Conservation (phyloP, 768 basidiomycete genomes). For the Cystobasidium onofrii region DNA sequence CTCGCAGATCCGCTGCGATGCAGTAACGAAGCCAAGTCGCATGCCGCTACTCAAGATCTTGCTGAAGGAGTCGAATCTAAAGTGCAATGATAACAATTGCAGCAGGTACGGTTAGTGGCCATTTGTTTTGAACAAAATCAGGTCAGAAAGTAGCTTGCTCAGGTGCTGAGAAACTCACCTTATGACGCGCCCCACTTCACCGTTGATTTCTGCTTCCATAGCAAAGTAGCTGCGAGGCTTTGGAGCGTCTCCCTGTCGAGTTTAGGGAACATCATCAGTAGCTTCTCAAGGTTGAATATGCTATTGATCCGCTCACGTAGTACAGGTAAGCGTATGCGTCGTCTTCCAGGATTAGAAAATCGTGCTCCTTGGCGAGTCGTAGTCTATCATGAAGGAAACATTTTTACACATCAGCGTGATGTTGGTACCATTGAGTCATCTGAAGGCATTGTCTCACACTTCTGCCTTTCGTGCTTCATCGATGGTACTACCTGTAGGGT, state of each 20-base stretch:
- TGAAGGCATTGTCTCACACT: conserved; percentile 12
- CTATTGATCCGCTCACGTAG: not conserved
- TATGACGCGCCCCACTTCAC: conserved; percentile 67
- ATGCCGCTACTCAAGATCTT: conserved; percentile 54
- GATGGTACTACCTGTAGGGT: conserved; percentile 75
- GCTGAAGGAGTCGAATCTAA: conserved; percentile 69
- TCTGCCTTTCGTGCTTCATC: conserved; percentile 59
- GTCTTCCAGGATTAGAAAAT: conserved; percentile 75
- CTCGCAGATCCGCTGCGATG: conserved; percentile 59
- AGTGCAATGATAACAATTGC: not conserved
- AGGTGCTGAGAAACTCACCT: conserved; percentile 46
- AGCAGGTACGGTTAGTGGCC: not conserved
- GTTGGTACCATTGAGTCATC: not conserved
- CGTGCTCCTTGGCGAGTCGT: conserved; percentile 60
- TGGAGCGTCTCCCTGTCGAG: not conserved
- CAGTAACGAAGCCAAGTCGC: conserved; percentile 71
- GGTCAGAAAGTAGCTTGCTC: not conserved
- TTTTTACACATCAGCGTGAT: not conserved
- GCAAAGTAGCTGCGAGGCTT: conserved; percentile 67
- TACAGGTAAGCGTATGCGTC: conserved; percentile 43
- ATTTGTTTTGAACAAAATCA: too few species aligned
- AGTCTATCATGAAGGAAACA: conserved; percentile 50
- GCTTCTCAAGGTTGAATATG: too few species aligned
- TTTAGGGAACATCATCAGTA: too few species aligned
- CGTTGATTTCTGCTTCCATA: conserved; percentile 60